Base-by-base conservation (phyloP, 2,329 filamentous ascomycete species). In the Venturia pyrina region DNA sequence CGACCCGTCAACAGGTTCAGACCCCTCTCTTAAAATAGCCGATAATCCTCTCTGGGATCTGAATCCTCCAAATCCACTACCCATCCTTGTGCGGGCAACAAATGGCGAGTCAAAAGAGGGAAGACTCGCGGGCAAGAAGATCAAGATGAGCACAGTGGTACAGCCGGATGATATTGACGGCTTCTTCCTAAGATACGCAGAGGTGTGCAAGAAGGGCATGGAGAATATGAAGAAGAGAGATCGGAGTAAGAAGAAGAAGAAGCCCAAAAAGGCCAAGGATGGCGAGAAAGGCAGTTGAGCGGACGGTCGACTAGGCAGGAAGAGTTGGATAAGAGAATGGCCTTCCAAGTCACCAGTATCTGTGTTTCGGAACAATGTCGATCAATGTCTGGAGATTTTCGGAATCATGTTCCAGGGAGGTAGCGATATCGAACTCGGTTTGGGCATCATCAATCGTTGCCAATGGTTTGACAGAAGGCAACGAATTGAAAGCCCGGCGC, bases 151-250 rank as follows among this genome's bases (percentile, higher is more conserved):
- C 2, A 98, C 95, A 0, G 77, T 96, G 0, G 92, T 98, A 0
- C 83, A 89, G 65, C 85, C 89, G 0, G 85, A 88, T 66, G 85
- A 89, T 5, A 76, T 98, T 13, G 92, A 96, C 65, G 80, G 76
- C 0, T 99, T 99, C 74, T 99, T 92, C 75, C 79, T 81, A 40
- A 83, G 85, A 63, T 99, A 98, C 79, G 93, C 92, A 28, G 95
- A 98, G 70, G 83, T 92, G 3, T 97, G 93, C 78, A 97, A 96
- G 80, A 80, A 83, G 0, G 91, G 92, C 6, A 97, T 98, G 92
- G 83, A 85, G 62, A 87, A 88, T 8, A 75, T 99, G 78, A 98
- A 96, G 85, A 96, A 96, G 74, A 84, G 95, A 70, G 93, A 98
- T 78, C 85, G 92, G 73, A 96, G 89, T 77, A 93, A 91, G 83